These are phyloP conservation scores for Spencermartinsiella europaea DNA, from an alignment of 805 yeast species.

Conservation along the genomic window DNA sequence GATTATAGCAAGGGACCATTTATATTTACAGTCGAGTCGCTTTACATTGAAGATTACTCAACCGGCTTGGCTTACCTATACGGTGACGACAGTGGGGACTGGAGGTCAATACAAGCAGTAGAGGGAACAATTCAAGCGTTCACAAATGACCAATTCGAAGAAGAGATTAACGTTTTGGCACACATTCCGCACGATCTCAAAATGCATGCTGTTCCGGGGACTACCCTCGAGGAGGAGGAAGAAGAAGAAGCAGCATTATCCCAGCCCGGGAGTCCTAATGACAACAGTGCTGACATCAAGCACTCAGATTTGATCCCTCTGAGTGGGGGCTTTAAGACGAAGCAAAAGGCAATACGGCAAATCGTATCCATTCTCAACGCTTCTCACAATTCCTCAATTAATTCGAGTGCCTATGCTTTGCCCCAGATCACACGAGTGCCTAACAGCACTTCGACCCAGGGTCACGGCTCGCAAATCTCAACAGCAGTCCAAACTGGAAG, in stretches of 20 bases:
- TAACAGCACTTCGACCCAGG: background rate
- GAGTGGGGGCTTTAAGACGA: background rate
- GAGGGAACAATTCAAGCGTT: conserved; percentile 52
- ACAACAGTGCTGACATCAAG: no score
- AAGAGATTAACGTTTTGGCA: background rate
- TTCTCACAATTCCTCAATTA: background rate
- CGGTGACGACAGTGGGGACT: conserved; percentile 36
- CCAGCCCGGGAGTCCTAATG: no score
- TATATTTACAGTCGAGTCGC: conserved; percentile 54
- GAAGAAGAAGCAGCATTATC: no score
- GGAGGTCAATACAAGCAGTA: conserved; percentile 37
- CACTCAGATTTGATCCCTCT: no score
- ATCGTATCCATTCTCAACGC: background rate
- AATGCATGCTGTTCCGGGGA: background rate
- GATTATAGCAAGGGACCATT: conserved; percentile 44
- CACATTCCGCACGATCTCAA: background rate
- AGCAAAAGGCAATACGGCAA: background rate
- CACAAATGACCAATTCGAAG: conserved; percentile 11
- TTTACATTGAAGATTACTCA: conserved; percentile 55
- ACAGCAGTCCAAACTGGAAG: background rate
- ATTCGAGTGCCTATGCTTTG: background rate
- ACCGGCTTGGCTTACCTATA: conserved; percentile 41
- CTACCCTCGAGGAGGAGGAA: background rate
- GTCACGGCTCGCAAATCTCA: background rate
- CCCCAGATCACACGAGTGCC: background rate